Percentiles rank a stretch among this genome's conserved stretches.
These are phyloP conservation scores for Ogataea pini DNA, from an alignment of 805 yeast genomes.

Conservation along the genomic window DNA sequence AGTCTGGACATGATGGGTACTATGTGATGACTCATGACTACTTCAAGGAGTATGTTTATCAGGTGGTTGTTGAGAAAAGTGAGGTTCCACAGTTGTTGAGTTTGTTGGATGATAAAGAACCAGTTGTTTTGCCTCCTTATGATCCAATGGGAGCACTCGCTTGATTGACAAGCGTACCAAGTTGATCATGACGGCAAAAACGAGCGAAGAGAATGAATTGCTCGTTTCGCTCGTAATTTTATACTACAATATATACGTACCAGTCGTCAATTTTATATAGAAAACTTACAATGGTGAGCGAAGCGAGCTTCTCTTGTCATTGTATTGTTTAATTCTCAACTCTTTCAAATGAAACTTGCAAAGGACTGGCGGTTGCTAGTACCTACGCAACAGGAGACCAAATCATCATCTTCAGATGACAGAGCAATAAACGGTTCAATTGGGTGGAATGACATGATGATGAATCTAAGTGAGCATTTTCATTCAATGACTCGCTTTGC, in stretches of 20 bases:
- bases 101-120: slow-evolving; percentile 42
- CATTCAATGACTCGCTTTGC: too few species aligned
- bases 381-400: too few species aligned
- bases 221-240: too few species aligned
- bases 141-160: slow-evolving; percentile 83
- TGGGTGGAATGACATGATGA: too few species aligned
- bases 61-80: slow-evolving; percentile 59
- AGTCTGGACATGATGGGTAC: slow-evolving; percentile 65
- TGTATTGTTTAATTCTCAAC: too few species aligned
- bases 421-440: too few species aligned
- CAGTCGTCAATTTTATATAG: too few species aligned
- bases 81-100: slow-evolving; percentile 46
- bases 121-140: slow-evolving; percentile 68
- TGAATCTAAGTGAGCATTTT: too few species aligned
- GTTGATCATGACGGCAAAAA: background rate
- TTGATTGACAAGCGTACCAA: background rate
- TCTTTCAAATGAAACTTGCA: too few species aligned
- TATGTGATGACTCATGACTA: slow-evolving; percentile 73
- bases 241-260: too few species aligned
- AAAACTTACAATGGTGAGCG: background rate
- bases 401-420: too few species aligned
- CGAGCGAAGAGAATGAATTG: background rate
- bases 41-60: slow-evolving; percentile 74
- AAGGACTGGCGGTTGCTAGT: too few species aligned
- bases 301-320: background rate